Evolutionary conservation across 2,329 filamentous ascomycete genomes (phyloP).

Genomic region (Nakataea oryzae): DNA sequence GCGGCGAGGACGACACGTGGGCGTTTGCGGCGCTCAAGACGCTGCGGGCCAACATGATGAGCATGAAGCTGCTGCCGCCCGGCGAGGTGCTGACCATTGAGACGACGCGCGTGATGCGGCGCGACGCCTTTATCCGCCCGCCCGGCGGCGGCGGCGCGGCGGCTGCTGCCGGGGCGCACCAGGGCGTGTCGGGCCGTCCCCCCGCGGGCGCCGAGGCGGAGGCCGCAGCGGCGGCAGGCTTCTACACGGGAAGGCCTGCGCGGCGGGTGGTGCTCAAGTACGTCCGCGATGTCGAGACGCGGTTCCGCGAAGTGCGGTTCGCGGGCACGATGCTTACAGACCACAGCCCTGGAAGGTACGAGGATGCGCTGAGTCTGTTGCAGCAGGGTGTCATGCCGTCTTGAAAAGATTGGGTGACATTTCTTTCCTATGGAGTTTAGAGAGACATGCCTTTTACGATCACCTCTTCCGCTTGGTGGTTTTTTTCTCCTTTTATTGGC

Average conservation of each 20-base stretch:
- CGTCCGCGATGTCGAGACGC: slow-evolving; percentile 57
- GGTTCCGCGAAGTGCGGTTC: slow-evolving; percentile 62
- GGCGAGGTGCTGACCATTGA: slow-evolving; percentile 69
- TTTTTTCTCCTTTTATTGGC: too few relatives aligned
- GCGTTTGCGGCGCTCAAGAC: slow-evolving; percentile 56
- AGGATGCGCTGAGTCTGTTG: slow-evolving; percentile 55
- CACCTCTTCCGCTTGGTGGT: too few relatives aligned
- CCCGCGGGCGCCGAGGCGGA: neutral
- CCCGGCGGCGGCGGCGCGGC: slow-evolving; percentile 11
- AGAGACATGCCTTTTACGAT: too few relatives aligned
- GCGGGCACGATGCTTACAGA: slow-evolving; percentile 65
- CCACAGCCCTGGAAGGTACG: slow-evolving; percentile 66
- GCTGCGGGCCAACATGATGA: slow-evolving; percentile 57
- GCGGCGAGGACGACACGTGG: slow-evolving; percentile 56
- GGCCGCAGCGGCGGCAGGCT: neutral
- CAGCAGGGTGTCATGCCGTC: slow-evolving; percentile 27
- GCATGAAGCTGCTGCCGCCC: slow-evolving; percentile 60
- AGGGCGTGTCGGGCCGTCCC: slow-evolving; percentile 7
- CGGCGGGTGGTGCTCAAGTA: slow-evolving; percentile 61
- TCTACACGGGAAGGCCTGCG: slow-evolving; percentile 37
- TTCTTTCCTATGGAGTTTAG: too few relatives aligned
- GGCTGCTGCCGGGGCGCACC: neutral
- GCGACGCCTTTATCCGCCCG: slow-evolving; percentile 48
- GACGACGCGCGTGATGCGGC: slow-evolving; percentile 53
- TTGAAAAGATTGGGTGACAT: neutral